Conservation (phyloP, 2,329 filamentous ascomycete species). For the Fusarium miscanthi region DNA sequence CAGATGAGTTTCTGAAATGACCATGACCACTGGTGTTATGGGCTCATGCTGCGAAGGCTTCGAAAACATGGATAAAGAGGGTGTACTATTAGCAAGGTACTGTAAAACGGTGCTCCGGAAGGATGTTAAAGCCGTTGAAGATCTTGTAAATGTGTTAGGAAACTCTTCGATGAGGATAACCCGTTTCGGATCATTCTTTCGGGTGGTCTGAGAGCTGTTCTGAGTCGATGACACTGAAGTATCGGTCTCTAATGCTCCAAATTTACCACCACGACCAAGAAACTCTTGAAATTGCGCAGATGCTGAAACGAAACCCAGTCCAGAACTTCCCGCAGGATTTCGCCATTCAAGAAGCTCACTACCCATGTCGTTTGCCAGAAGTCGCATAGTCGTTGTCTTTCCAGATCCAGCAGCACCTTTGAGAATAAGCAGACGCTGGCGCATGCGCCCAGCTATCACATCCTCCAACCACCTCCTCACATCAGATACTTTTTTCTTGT, state of each 20-base stretch:
- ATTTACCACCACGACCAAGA: constrained; percentile 81
- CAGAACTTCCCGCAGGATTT: constrained; percentile 75
- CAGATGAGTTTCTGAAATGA: constrained; percentile 90
- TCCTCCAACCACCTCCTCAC: constrained; percentile 85
- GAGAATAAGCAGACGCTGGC: constrained; percentile 81
- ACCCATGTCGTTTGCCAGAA: constrained; percentile 81
- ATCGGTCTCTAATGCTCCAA: constrained; percentile 73
- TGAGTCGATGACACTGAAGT: constrained; percentile 45
- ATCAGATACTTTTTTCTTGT: constrained; percentile 92
- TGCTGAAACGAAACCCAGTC: constrained; percentile 73
- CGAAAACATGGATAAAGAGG: constrained; percentile 62
- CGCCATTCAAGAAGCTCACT: constrained; percentile 90
- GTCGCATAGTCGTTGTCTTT: constrained; percentile 87
- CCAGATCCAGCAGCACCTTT: constrained; percentile 92
- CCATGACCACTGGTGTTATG: constrained; percentile 81
- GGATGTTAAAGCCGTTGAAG: constrained; percentile 71
- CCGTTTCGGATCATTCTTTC: constrained; percentile 51
- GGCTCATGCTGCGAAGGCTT: constrained; percentile 56
- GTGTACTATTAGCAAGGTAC: constrained; percentile 76
- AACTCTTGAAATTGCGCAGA: constrained; percentile 93
- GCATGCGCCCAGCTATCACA: constrained; percentile 72
- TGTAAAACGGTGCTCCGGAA: constrained; percentile 81
- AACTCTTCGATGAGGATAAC: constrained; percentile 85
- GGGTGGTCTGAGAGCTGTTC: constrained; percentile 30
- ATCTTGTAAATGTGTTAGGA: constrained; percentile 77